These are phyloP conservation scores for Hypomyces perniciosus DNA, from an alignment of 2,329 filamentous ascomycete species.

Conservation along the genomic window DNA sequence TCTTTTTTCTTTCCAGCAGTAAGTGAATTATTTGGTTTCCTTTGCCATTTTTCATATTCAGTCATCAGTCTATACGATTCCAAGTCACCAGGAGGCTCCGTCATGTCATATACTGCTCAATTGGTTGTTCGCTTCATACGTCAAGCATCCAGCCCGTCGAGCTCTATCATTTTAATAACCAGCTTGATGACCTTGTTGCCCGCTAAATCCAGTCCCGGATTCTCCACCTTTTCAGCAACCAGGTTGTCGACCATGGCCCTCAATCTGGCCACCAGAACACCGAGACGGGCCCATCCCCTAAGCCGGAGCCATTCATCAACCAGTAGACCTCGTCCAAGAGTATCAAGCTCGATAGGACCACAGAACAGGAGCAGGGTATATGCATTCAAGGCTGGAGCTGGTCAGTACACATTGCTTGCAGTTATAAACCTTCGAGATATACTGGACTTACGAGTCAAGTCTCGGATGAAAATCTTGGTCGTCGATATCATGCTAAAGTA, in stretches of 20 bases:
- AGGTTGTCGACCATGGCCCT: conserved; percentile 82
- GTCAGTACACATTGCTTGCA: conserved; percentile 16
- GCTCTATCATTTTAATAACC: conserved; percentile 76
- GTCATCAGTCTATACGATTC: too few species aligned
- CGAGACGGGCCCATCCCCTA: conserved; percentile 89
- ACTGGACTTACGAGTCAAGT: conserved; percentile 69
- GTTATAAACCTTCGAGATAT: not conserved
- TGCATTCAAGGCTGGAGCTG: conserved; percentile 70
- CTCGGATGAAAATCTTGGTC: conserved; percentile 84
- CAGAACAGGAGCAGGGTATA: conserved; percentile 86
- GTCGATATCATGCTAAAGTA: conserved; percentile 93
- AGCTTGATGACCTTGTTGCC: conserved; percentile 65
- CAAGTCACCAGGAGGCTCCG: not conserved
- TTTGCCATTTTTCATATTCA: too few species aligned
- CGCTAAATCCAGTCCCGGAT: conserved; percentile 55
- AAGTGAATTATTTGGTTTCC: too few species aligned
- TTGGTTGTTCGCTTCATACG: not conserved
- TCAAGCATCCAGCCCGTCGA: conserved; percentile 75
- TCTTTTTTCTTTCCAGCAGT: too few species aligned
- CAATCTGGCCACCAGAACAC: conserved; percentile 77
- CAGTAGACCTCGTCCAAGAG: conserved; percentile 75
- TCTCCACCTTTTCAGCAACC: conserved; percentile 73
- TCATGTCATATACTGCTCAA: too few species aligned
- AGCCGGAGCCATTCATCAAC: conserved; percentile 87
- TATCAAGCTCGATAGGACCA: conserved; percentile 79